A percentile compares a stretch with the other conserved stretches of the same genome.
phyloP scores from a whole-genome alignment of 139 green algal genomes.

The Tetratostichococcus sp. region DNA sequence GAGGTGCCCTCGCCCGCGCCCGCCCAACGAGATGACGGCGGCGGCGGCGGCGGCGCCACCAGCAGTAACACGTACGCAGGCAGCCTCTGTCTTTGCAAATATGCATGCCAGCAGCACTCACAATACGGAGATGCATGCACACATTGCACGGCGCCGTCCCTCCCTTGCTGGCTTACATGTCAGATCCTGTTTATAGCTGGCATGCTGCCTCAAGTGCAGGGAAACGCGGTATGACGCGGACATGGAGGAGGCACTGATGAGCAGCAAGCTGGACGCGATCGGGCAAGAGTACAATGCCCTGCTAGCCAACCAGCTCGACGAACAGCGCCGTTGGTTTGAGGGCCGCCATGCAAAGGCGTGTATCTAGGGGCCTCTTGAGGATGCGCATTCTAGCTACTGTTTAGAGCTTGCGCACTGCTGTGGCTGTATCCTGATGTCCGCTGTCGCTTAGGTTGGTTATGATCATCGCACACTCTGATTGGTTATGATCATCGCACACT shows the following conservation, averaged over 20 bases:
- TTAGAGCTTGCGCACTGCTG: neutral
- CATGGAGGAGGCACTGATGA: slow-evolving; percentile 66
- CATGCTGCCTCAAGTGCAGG: neutral
- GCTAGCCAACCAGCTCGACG: slow-evolving; percentile 85
- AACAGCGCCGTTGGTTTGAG: slow-evolving; percentile 86
- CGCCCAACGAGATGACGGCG: neutral
- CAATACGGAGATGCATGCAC: too few relatives aligned
- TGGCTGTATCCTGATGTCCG: too few relatives aligned
- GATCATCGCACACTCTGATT: too few relatives aligned
- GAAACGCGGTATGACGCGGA: slow-evolving; percentile 24
- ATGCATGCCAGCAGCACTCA: neutral
- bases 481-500: too few relatives aligned
- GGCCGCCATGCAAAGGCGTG: neutral
- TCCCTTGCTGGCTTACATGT: too few relatives aligned
- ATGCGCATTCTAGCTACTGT: too few relatives aligned
- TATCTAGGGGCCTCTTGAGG: too few relatives aligned
- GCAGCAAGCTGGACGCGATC: slow-evolving; percentile 73
- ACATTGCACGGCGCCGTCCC: too few relatives aligned
- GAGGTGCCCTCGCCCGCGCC: slow-evolving; percentile 73
- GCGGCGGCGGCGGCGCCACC: neutral
- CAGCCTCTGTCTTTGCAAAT: neutral
- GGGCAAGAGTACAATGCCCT: slow-evolving; percentile 88
- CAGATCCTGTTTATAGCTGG: too few relatives aligned
- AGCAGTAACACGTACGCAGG: neutral
- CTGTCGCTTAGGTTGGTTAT: too few relatives aligned